Conservation (phyloP, 257 asterid genomes). For the Jaltomata sinuosa region DNA sequence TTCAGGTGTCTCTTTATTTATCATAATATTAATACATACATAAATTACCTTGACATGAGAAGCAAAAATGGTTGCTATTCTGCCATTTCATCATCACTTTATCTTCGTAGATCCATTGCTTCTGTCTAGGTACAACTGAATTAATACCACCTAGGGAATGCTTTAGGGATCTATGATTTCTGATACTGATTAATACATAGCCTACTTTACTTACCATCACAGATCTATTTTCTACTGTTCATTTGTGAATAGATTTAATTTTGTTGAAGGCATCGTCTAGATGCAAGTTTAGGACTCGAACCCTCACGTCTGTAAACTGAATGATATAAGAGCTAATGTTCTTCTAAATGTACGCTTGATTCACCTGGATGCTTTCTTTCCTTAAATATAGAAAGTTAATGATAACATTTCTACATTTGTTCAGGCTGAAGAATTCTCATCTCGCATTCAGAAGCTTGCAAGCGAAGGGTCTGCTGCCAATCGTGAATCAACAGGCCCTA, state of each 20-base stretch:
- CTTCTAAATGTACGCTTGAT: neutral
- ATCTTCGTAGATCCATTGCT: neutral
- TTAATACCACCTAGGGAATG: neutral
- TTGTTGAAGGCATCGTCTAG: neutral
- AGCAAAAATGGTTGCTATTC: neutral
- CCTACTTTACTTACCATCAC: neutral
- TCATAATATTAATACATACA: neutral
- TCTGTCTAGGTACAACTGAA: neutral
- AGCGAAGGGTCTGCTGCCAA: constrained; percentile 55
- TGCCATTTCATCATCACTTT: neutral
- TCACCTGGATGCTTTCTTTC: neutral
- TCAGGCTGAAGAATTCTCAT: constrained; percentile 81
- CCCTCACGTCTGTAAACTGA: neutral
- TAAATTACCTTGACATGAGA: neutral
- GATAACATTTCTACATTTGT: neutral
- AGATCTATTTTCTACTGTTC: neutral
- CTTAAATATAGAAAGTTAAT: neutral
- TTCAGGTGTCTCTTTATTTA: neutral
- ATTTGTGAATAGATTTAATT: neutral
- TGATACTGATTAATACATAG: neutral
- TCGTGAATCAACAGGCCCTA: constrained; percentile 37
- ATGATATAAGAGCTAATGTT: neutral
- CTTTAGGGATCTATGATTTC: neutral
- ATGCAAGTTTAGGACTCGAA: neutral
- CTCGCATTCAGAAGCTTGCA: constrained; percentile 77